Evolutionary conservation across 169 alveolate genomes (phyloP), one percentile per base, ranked within the genome.

Genomic region (Babesia ovata): DNA sequence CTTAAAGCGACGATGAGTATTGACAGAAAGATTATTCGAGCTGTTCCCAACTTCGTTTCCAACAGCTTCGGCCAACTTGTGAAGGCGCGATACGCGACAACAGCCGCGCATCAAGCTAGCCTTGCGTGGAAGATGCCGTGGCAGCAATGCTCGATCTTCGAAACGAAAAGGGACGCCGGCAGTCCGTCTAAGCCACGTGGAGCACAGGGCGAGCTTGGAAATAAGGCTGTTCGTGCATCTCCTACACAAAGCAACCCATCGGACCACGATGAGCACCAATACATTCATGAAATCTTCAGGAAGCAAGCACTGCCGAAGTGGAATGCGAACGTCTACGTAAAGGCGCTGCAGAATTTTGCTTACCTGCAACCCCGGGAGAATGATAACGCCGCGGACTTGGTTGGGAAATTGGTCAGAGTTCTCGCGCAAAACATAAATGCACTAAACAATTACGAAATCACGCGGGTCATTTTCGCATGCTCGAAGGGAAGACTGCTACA

Each of bases 401-500:
- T 33, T 33, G 39, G 10, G 39, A 13, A 10, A 12, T 13, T 73
- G 12, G 54, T 71, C 11, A 70, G 58, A 49, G 10, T 17, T 7
- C 10, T 81, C 3, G 88, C 84, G 13, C 66, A 63, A 33, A 81
- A 70, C 28, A 65, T 81, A 0, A 62, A 58, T n/a, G 56, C 26
- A 29, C 66, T 81, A 7, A 70, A 71, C 48, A 75, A 81, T 44
- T 69, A 72, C 59, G 88, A 81, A 36, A 52, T 81, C 57, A 56
- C 72, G 39, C 26, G 85, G 57, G 48, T 70, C 21, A 62, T 79
- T 11, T 79, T 60, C 70, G 75, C 87, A 19, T 79, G 87, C 71
- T 70, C 87, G 44, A 79, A 79, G 79, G 88, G 88, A 3, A 52
- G 67, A 42, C 59, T 81, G 10, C 56, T 74, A 12, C 65, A 45